phyloP scores from a whole-genome alignment of 257 asterid species.

The Nicotiana otophora region DNA sequence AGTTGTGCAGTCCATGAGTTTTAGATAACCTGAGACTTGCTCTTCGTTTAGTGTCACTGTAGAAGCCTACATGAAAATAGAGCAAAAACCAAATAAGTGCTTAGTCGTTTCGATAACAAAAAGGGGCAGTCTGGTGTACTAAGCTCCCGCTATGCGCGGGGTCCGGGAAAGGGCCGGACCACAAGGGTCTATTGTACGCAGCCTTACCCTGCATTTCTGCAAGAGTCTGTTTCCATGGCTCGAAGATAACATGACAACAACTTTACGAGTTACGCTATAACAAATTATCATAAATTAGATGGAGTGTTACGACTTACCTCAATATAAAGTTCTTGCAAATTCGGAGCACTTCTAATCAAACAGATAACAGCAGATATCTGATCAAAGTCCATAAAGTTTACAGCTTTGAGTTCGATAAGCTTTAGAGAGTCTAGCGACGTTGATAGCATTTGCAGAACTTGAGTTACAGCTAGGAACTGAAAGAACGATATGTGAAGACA shows the following conservation, averaged over 20 bases:
- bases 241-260: too few relatives aligned
- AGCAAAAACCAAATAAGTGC: background rate
- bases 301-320: background rate
- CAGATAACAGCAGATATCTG: background rate
- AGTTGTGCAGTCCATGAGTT: background rate
- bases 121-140: too few relatives aligned
- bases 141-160: too few relatives aligned
- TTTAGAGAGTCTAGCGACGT: background rate
- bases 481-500: background rate
- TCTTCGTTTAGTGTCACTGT: background rate
- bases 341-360: background rate
- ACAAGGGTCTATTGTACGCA: too few relatives aligned
- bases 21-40: background rate
- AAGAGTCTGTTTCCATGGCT: too few relatives aligned
- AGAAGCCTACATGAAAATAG: background rate
- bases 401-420: background rate
- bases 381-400: background rate
- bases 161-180: too few relatives aligned
- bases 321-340: background rate
- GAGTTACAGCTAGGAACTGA: background rate
- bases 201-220: too few relatives aligned
- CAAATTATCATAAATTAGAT: background rate
- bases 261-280: too few relatives aligned
- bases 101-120: too few relatives aligned
- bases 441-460: background rate